Evolutionary conservation across 2,329 filamentous ascomycete species (phyloP).

Genomic region (Trichophyton simii): DNA sequence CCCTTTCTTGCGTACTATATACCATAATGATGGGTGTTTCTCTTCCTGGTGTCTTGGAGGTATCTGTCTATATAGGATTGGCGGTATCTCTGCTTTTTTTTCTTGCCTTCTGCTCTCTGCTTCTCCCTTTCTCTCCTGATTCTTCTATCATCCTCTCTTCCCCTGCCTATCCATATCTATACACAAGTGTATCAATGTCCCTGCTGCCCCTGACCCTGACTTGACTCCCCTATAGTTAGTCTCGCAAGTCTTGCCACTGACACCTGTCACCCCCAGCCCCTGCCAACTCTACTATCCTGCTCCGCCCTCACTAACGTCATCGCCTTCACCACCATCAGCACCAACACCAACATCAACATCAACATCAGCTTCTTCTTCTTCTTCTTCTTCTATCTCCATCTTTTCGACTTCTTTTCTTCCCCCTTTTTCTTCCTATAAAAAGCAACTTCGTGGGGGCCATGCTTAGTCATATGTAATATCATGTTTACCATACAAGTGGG

Average conservation of each 20-base stretch:
- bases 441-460: neutral
- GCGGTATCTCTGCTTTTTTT: neutral
- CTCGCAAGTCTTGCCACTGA: neutral
- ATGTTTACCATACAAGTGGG: neutral
- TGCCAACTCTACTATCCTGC: neutral
- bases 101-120: neutral
- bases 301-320: neutral
- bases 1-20: neutral
- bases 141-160: neutral
- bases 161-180: neutral
- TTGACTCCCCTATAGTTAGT: neutral
- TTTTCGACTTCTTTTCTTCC: neutral
- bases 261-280: neutral
- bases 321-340: neutral
- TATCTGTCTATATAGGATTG: neutral
- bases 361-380: neutral
- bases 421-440: neutral
- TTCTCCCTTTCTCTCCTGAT: neutral
- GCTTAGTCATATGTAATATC: neutral
- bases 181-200: too few species aligned
- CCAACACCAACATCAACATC: neutral
- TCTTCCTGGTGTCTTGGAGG: neutral
- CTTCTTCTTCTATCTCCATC: neutral
- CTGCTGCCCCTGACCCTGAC: neutral
- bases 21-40: neutral